Evolutionary conservation across 2,329 filamentous ascomycete species (phyloP).

Genomic region (Sclerotinia spermophila): DNA sequence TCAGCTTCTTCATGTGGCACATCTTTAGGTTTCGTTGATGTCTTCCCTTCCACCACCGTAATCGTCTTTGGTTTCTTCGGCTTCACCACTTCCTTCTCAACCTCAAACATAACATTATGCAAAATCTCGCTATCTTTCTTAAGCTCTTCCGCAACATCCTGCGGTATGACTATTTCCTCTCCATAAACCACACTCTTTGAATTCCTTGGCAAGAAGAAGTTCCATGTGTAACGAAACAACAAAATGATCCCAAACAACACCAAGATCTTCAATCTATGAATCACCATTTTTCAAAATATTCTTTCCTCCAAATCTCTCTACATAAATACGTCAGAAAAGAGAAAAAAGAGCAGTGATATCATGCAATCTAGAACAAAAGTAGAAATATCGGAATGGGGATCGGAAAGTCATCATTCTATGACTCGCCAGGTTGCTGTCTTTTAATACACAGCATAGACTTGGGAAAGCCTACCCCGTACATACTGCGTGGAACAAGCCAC

Average conservation of each 20-base stretch:
- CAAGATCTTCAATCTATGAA: neutral
- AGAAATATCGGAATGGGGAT: neutral
- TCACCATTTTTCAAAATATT: neutral
- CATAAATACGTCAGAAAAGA: neutral
- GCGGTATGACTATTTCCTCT: neutral
- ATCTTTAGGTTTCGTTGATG: neutral
- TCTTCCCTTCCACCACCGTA: neutral
- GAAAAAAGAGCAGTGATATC: neutral
- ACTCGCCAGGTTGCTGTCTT: neutral
- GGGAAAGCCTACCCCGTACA: neutral
- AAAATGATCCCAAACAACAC: neutral
- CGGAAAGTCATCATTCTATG: neutral
- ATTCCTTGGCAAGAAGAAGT: neutral
- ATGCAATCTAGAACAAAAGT: neutral
- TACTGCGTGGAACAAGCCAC: neutral
- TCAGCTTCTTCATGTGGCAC: neutral
- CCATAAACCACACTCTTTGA: neutral
- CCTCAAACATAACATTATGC: neutral
- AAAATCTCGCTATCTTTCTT: neutral
- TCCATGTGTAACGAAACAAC: slow-evolving; percentile 1
- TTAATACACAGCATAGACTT: neutral
- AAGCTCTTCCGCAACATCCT: neutral
- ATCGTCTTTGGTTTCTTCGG: neutral
- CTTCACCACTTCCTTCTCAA: neutral
- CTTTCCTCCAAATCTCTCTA: neutral